Percentiles rank a stretch among this genome's conserved stretches.
Conservation (phyloP, 805 yeast species). For the Saccharomyces cerevisiae region DNA sequence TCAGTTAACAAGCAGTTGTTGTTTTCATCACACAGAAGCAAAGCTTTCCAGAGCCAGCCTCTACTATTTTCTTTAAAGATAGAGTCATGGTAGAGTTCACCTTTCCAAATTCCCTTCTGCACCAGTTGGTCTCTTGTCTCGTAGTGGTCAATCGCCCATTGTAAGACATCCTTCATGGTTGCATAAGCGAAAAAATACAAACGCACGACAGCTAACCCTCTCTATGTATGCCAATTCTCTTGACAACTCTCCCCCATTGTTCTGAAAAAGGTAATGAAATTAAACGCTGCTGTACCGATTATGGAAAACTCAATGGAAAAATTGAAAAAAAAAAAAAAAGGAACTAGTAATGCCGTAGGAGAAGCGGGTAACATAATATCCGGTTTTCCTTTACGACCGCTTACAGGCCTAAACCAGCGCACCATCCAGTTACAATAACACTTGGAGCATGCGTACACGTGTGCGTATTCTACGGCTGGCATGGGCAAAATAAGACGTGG, state of each 20-base stretch:
- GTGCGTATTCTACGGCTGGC: not conserved
- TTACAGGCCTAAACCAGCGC: not conserved
- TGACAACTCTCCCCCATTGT: not conserved
- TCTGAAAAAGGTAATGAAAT: not conserved
- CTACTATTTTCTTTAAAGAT: constrained; percentile 9
- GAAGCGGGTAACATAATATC: too few species aligned
- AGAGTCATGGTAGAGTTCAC: constrained; percentile 15
- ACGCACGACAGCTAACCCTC: not conserved
- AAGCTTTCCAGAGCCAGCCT: constrained; percentile 29
- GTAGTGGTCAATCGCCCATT: constrained; percentile 16
- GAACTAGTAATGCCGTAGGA: not conserved
- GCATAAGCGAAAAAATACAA: constrained; percentile 3
- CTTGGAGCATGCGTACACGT: too few species aligned
- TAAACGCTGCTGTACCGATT: not conserved
- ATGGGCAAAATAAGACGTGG: not conserved
- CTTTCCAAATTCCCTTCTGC: constrained; percentile 26
- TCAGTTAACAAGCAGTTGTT: constrained; percentile 3
- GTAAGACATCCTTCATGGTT: constrained; percentile 4
- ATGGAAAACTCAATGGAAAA: not conserved
- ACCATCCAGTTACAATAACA: not conserved
- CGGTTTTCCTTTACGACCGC: not conserved
- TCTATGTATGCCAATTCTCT: not conserved
- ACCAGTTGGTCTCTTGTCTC: constrained; percentile 21
- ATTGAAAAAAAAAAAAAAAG: not conserved
- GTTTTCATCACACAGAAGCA: constrained; percentile 14